Percentiles rank a stretch among this genome's conserved stretches.
Conservation (phyloP, 2,329 filamentous ascomycete species). For the Fusarium pseudoanthophilum region DNA sequence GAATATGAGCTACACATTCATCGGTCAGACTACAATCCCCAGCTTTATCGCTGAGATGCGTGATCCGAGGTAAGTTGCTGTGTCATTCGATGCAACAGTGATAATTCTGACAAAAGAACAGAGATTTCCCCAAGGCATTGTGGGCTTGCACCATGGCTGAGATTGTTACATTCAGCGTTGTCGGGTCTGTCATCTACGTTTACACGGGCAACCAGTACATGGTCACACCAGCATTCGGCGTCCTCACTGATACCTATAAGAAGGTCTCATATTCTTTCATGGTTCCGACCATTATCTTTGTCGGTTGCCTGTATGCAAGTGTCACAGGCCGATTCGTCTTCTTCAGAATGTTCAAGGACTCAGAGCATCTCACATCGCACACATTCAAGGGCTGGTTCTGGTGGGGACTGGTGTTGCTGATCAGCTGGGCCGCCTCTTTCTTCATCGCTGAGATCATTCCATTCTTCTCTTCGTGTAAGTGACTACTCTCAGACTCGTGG, state of each 20-base stretch:
- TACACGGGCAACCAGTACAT: conserved; percentile 92
- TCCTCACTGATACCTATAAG: conserved; percentile 80
- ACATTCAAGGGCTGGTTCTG: conserved; percentile 82
- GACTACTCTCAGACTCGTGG: rapidly evolving
- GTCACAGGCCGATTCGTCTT: conserved; percentile 91
- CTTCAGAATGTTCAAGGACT: conserved; percentile 84
- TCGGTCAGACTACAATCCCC: conserved; percentile 91
- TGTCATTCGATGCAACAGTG: rapidly evolving
- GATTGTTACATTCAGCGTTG: conserved; percentile 83
- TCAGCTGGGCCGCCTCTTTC: conserved; percentile 83
- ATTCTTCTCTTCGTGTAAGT: conserved; percentile 81
- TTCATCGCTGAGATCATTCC: conserved; percentile 92
- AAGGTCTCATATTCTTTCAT: conserved; percentile 94
- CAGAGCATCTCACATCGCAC: conserved; percentile 81
- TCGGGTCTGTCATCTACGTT: conserved; percentile 82
- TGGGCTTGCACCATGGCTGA: conserved; percentile 91
- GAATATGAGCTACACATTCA: conserved; percentile 96
- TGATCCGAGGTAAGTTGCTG: conserved; percentile 59
- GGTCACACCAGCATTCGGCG: conserved; percentile 86
- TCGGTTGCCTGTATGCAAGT: conserved; percentile 89
- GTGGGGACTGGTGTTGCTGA: conserved; percentile 76
- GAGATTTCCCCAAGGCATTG: conserved; percentile 90
- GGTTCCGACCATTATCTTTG: conserved; percentile 91
- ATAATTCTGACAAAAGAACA: conserved; percentile 38
- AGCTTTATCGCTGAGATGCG: conserved; percentile 97